Base-by-base conservation (phyloP, 345 rosid genomes). In the Cochlearia excelsa region DNA sequence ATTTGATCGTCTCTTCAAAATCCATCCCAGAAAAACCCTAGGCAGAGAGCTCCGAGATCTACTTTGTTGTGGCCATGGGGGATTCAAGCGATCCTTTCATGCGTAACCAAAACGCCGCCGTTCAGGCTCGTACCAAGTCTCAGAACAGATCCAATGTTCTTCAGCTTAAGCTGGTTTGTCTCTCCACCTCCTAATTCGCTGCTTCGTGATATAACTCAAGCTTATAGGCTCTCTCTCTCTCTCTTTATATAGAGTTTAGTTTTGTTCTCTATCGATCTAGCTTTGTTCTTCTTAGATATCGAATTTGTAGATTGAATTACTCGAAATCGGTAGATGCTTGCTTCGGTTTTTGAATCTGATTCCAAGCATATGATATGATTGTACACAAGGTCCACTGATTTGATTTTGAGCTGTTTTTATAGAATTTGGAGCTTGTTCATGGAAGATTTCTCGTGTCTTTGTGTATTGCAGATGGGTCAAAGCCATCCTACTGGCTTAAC, bases 401-500 rank as follows among this genome's bases (percentile, higher is more conserved):
- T 57, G 61, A 29, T 30, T 23, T 49, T 40, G 57, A 41, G 40
- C 26, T 30, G 1, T 57, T 23, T 8, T 26, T 35, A 16, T 11
- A 4, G 40, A 9, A 28, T 10, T 30, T 33, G 3, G 3, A 42
- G 9, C 2, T 33, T 5, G n/a, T 44, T 55, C 27, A 10, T 34
- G 2, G 33, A 26, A 55, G 54, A 38, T 28, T 45, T 63, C 23
- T 43, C 33, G 52, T 35, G 16, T 30, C 26, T 54, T 64, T 48
- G 46, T 52, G 9, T 8, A 48, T 62, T 74, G 78, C 86, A 88
- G 96, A 91, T 91, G 78, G 96, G 96, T 53, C 95, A 86, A 63
- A 86, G 90, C 68, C 98, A 91, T 63, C 98, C 96, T 4, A 86
- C 96, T 28, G 98, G 96, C 45, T 78, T 91, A 68, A 91, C 98